These are phyloP conservation scores for Salinomyces thailandicus DNA, from an alignment of 2,329 filamentous ascomycete species.

Conservation along the genomic window DNA sequence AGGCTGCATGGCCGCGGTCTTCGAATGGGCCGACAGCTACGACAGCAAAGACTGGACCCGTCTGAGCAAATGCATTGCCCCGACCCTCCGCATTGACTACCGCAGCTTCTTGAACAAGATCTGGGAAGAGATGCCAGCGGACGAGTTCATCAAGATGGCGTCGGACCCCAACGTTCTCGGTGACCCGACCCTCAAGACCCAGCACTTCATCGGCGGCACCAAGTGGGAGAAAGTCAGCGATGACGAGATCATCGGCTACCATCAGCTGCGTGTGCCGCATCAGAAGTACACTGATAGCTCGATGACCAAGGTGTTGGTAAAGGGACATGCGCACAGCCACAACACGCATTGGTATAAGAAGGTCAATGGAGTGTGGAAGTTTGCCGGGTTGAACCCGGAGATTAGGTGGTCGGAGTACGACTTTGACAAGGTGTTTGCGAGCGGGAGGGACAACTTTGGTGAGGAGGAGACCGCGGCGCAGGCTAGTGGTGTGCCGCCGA, in stretches of 20 bases:
- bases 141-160: constrained; percentile 44
- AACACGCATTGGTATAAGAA: constrained; percentile 47
- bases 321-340: constrained; percentile 47
- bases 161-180: constrained; percentile 44
- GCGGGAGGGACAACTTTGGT: constrained; percentile 36
- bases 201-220: constrained; percentile 47
- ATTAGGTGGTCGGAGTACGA: constrained; percentile 48
- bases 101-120: constrained; percentile 44
- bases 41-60: constrained; percentile 56
- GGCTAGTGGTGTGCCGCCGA: constrained; percentile 25
- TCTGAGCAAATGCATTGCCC: constrained; percentile 51
- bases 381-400: constrained; percentile 44
- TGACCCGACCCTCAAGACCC: constrained; percentile 44
- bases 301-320: constrained; percentile 37
- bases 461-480: constrained; percentile 27
- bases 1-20: constrained; percentile 35
- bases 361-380: constrained; percentile 50
- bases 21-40: constrained; percentile 57
- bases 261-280: constrained; percentile 50
- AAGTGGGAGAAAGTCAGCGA: constrained; percentile 38
- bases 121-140: constrained; percentile 47
- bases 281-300: constrained; percentile 44
- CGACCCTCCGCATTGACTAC: constrained; percentile 59
- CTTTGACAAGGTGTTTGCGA: constrained; percentile 45
- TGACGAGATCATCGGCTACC: constrained; percentile 40